A percentile compares a stretch with the other conserved stretches of the same genome.
These are phyloP conservation scores for Zymoseptoria passerinii DNA, from an alignment of 2,329 filamentous ascomycete genomes.

Conservation along the genomic window DNA sequence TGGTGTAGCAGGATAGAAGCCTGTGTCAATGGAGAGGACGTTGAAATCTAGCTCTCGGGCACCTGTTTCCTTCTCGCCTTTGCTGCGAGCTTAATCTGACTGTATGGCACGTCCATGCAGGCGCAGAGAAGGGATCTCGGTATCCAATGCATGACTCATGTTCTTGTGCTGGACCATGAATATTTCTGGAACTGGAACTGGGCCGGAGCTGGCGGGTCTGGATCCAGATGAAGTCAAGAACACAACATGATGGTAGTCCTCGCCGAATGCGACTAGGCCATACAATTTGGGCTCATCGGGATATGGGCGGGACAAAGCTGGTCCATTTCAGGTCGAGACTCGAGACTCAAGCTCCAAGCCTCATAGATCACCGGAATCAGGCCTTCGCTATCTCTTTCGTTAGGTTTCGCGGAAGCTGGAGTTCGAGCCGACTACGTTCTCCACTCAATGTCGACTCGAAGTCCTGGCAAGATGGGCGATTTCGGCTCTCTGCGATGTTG, in stretches of 20 bases:
- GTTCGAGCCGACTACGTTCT: not conserved
- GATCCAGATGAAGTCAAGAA: not conserved
- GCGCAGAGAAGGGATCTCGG: not conserved
- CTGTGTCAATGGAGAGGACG: not conserved
- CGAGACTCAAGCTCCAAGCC: too few relatives aligned
- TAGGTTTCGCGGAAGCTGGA: not conserved
- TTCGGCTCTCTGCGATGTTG: not conserved
- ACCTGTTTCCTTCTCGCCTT: not conserved
- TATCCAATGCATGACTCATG: not conserved
- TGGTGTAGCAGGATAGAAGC: too few relatives aligned
- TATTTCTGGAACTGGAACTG: too few relatives aligned
- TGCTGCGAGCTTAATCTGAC: not conserved
- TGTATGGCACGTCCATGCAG: not conserved
- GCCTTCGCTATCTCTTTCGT: not conserved
- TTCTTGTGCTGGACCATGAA: not conserved
- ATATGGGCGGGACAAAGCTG: too few relatives aligned
- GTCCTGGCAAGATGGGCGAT: not conserved
- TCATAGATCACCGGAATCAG: not conserved
- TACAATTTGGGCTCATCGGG: too few relatives aligned
- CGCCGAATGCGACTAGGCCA: too few relatives aligned
- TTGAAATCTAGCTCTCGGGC: not conserved
- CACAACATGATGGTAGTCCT: too few relatives aligned
- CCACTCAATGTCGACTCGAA: not conserved
- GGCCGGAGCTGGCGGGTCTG: not conserved
- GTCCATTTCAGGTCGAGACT: too few relatives aligned